A percentile compares a stretch with the other conserved stretches of the same genome.
Conservation (phyloP, 768 basidiomycete species). For the Solioccasus polychromus region DNA sequence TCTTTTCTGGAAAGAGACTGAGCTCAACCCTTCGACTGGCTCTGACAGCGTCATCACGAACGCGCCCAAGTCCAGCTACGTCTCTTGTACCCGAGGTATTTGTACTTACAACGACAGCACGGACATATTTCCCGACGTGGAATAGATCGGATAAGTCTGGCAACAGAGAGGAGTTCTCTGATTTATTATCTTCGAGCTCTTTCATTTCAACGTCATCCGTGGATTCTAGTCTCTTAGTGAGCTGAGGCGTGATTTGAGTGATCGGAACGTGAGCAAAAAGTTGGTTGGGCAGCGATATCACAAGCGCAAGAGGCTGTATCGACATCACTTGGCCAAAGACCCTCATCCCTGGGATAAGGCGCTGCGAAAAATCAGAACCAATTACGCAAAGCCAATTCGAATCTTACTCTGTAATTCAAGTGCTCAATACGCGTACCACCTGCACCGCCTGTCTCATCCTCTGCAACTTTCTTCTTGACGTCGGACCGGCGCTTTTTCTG, state of each 20-base stretch:
- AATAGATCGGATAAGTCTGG: constrained; percentile 81
- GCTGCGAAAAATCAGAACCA: constrained; percentile 40
- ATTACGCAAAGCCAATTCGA: not conserved
- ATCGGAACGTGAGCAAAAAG: constrained; percentile 92
- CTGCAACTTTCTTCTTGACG: constrained; percentile 28
- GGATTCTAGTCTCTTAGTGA: constrained; percentile 69
- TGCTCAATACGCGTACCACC: constrained; percentile 78
- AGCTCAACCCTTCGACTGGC: constrained; percentile 81
- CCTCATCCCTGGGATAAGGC: constrained; percentile 79
- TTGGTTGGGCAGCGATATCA: constrained; percentile 95
- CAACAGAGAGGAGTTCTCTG: constrained; percentile 31
- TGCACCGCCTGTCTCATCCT: constrained; percentile 30
- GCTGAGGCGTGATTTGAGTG: constrained; percentile 80
- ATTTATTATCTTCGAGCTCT: constrained; percentile 46
- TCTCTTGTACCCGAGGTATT: constrained; percentile 68
- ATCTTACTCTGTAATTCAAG: constrained; percentile 83
- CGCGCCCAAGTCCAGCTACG: constrained; percentile 51
- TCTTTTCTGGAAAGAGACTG: constrained; percentile 75
- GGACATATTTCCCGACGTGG: constrained; percentile 79
- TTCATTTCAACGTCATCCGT: constrained; percentile 49
- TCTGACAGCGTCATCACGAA: constrained; percentile 64
- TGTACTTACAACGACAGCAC: constrained; percentile 68
- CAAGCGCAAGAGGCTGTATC: constrained; percentile 83
- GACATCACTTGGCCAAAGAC: constrained; percentile 84
- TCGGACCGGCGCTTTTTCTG: constrained; percentile 51